Evolutionary conservation across 768 basidiomycete genomes (phyloP).

Genomic region (Trametes sanguinea): DNA sequence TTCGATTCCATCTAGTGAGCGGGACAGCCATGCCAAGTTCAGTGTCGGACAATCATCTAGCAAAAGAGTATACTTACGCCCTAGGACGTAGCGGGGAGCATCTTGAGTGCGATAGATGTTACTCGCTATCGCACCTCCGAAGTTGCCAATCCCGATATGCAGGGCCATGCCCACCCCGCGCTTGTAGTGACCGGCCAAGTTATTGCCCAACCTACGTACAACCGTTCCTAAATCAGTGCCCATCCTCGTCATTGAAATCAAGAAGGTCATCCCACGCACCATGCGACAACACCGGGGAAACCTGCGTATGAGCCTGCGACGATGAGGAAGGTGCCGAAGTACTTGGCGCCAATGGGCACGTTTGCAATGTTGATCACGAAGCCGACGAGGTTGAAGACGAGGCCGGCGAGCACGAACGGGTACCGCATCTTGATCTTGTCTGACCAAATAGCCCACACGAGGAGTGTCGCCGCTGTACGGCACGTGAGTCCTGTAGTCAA

Average conservation of each 20-base stretch:
- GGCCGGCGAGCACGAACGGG: slow-evolving; percentile 59
- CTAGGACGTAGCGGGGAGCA: slow-evolving; percentile 59
- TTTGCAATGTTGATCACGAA: slow-evolving; percentile 66
- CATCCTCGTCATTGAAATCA: not conserved
- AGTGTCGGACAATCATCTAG: not conserved
- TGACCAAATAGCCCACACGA: slow-evolving; percentile 57
- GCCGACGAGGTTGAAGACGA: slow-evolving; percentile 54
- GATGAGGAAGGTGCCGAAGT: slow-evolving; percentile 72
- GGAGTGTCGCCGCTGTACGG: slow-evolving; percentile 49
- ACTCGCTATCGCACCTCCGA: slow-evolving; percentile 62
- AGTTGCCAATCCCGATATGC: slow-evolving; percentile 68
- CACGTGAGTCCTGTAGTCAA: too few relatives aligned
- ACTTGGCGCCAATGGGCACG: slow-evolving; percentile 58
- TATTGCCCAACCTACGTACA: slow-evolving; percentile 48
- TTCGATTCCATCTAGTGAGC: slow-evolving; percentile 54
- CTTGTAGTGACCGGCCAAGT: slow-evolving; percentile 70
- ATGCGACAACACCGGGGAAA: slow-evolving; percentile 64
- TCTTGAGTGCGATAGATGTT: slow-evolving; percentile 65
- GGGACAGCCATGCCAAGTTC: not conserved
- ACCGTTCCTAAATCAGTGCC: too few relatives aligned
- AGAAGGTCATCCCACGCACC: slow-evolving; percentile 34
- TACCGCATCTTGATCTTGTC: slow-evolving; percentile 57
- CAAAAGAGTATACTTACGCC: slow-evolving; percentile 37
- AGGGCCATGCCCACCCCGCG: slow-evolving; percentile 69
- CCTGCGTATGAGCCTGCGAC: slow-evolving; percentile 64